phyloP scores from a whole-genome alignment of 805 yeast genomes.

The Wickerhamiella alocasiicola region DNA sequence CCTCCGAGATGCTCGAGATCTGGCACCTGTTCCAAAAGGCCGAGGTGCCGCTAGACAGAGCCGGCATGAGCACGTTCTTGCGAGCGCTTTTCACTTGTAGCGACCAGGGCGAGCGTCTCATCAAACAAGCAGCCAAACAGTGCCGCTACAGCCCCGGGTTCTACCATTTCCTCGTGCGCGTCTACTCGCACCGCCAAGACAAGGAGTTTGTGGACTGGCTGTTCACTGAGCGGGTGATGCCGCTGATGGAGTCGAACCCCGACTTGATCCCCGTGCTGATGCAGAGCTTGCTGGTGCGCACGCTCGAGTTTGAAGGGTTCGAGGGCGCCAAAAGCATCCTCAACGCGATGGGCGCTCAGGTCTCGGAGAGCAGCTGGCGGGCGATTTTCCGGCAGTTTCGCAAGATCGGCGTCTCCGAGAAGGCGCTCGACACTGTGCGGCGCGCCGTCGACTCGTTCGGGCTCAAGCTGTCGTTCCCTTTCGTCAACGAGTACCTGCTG shows the following conservation, averaged over 20 bases:
- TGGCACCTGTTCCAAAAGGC: conserved; percentile 2
- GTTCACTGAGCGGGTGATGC: conserved; percentile 13
- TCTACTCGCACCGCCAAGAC: conserved; percentile 9
- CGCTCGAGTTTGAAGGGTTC: conserved; percentile 22
- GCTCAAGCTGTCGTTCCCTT: conserved; percentile 15
- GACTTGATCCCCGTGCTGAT: conserved; percentile 13
- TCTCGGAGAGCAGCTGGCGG: conserved; percentile 19
- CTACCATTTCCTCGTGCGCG: conserved; percentile 16
- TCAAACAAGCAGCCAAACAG: neutral
- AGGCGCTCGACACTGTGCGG: conserved; percentile 21
- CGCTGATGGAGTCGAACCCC: conserved; percentile 12
- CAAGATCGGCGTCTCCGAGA: conserved; percentile 20
- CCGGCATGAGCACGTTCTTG: conserved; percentile 10
- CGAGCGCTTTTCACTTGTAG: conserved; percentile 14
- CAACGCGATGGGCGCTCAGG: conserved; percentile 17
- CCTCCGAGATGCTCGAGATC: neutral
- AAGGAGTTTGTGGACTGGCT: conserved; percentile 11
- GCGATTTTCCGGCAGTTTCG: conserved; percentile 23
- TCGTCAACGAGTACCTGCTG: conserved; percentile 21
- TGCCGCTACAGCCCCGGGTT: conserved; percentile 12
- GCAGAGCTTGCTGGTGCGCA: conserved; percentile 20
- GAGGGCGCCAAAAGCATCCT: conserved; percentile 19
- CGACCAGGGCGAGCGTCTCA: conserved; percentile 12
- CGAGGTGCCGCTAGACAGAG: conserved; percentile 2
- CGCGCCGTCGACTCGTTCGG: conserved; percentile 12